These are phyloP conservation scores for Ceratocystiopsis sp. DNA, from an alignment of 2,329 filamentous ascomycete genomes.

Conservation along the genomic window DNA sequence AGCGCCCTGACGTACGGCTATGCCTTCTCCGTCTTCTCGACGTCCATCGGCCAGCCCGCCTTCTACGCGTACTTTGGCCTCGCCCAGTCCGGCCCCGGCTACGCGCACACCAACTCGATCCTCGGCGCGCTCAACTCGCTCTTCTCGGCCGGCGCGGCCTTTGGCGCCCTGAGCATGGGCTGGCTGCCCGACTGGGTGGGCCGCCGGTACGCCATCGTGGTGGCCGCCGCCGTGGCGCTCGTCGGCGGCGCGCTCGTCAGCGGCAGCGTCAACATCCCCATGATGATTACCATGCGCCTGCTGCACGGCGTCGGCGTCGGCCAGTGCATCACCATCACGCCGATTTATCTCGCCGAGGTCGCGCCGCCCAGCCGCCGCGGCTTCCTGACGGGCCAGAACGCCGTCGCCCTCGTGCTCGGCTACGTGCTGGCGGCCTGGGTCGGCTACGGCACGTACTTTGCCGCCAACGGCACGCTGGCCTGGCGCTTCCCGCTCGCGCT, in stretches of 20 bases:
- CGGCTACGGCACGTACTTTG: slow-evolving; percentile 27
- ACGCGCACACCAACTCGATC: slow-evolving; percentile 26
- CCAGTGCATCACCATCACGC: slow-evolving; percentile 24
- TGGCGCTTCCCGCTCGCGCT: slow-evolving; percentile 28
- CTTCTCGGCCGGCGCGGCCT: slow-evolving; percentile 24
- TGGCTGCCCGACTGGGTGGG: slow-evolving; percentile 28
- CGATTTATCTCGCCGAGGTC: slow-evolving; percentile 27
- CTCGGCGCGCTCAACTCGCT: slow-evolving; percentile 22
- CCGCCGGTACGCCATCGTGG: slow-evolving; percentile 26
- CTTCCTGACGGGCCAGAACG: slow-evolving; percentile 27
- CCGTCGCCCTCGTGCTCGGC: slow-evolving; percentile 29
- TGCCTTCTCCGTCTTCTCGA: slow-evolving; percentile 30
- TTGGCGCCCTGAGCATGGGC: slow-evolving; percentile 30
- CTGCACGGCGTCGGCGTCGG: slow-evolving; percentile 24
- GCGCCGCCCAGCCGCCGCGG: slow-evolving; percentile 22
- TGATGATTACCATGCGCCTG: slow-evolving; percentile 26
- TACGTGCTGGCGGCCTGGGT: slow-evolving; percentile 27
- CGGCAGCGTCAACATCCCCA: slow-evolving; percentile 25
- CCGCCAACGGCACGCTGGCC: slow-evolving; percentile 20
- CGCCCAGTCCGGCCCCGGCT: slow-evolving; percentile 23
- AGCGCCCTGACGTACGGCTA: slow-evolving; percentile 35
- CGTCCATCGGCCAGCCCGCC: slow-evolving; percentile 34
- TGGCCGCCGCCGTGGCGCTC: slow-evolving; percentile 24
- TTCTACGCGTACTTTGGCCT: slow-evolving; percentile 33
- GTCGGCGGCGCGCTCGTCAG: slow-evolving; percentile 29